Conservation (phyloP, 345 rosid species). For the Angophora floribunda region DNA sequence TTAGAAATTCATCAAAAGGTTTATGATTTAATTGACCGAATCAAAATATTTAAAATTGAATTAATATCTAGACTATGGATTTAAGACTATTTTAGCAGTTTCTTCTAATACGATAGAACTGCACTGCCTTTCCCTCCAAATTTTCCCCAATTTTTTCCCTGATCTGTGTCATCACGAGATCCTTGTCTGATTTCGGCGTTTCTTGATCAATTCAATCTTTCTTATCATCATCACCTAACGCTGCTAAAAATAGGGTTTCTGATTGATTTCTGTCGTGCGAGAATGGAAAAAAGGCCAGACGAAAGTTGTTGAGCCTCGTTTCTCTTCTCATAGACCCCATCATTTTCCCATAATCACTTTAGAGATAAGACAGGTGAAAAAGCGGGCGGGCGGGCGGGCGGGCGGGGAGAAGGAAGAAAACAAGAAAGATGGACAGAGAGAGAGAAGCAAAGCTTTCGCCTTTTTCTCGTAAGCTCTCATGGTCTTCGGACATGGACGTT, state of each 20-base stretch:
- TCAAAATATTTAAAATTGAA: no score
- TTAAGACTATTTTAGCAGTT: no score
- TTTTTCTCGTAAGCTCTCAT: background rate
- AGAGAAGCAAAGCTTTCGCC: background rate
- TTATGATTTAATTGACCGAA: no score
- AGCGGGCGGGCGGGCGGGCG: background rate
- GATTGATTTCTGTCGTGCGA: background rate
- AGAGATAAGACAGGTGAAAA: background rate
- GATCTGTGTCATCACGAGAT: background rate
- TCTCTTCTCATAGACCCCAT: background rate
- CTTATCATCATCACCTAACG: background rate
- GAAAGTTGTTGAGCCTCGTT: background rate
- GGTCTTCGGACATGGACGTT: background rate
- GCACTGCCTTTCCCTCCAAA: background rate
- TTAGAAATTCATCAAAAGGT: no score
- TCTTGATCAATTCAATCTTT: background rate
- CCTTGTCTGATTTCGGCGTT: background rate
- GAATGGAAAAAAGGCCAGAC: background rate
- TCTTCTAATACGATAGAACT: background rate
- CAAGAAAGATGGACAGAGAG: background rate
- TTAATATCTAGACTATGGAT: no score
- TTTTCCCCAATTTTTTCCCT: background rate
- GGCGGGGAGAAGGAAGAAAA: background rate
- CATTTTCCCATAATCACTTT: background rate
- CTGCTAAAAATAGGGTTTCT: background rate